Conservation (phyloP, 495 filamentous ascomycete species). For the Aeminium ludgeri region DNA sequence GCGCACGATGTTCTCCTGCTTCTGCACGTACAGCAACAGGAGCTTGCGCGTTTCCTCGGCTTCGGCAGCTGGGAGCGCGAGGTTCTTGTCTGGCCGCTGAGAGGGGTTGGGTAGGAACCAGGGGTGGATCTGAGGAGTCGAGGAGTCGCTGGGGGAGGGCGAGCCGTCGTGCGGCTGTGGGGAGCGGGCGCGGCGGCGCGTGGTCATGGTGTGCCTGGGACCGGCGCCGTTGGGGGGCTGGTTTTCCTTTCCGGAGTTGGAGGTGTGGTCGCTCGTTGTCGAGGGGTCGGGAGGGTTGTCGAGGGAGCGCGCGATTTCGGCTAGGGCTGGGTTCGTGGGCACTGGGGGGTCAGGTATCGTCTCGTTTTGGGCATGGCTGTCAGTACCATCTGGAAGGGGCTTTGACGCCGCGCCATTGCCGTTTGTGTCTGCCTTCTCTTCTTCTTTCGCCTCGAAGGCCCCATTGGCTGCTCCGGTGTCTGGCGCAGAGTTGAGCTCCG, state of each 20-base stretch:
- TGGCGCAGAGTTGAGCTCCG: neutral
- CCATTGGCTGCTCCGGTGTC: neutral
- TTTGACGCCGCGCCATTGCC: too few relatives aligned
- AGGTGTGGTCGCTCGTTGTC: slow-evolving; percentile 14
- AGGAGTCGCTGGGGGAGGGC: slow-evolving; percentile 19
- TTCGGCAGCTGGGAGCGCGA: slow-evolving; percentile 62
- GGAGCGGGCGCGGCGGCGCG: slow-evolving; percentile 43
- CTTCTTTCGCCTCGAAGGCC: too few relatives aligned
- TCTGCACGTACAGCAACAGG: slow-evolving; percentile 74
- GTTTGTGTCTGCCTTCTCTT: too few relatives aligned
- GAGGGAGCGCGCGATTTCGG: slow-evolving; percentile 5
- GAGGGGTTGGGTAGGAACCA: slow-evolving; percentile 62
- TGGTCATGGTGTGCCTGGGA: slow-evolving; percentile 48
- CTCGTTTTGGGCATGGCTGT: too few relatives aligned
- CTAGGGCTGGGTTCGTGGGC: slow-evolving; percentile 2
- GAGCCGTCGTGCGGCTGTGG: slow-evolving; percentile 25
- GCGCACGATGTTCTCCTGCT: slow-evolving; percentile 86
- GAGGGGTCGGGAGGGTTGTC: neutral
- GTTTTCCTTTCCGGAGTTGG: slow-evolving; percentile 17
- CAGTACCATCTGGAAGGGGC: too few relatives aligned
- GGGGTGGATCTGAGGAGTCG: slow-evolving; percentile 48
- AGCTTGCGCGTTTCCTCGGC: slow-evolving; percentile 78
- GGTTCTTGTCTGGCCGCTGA: slow-evolving; percentile 56
- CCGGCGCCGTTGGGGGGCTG: slow-evolving; percentile 20
- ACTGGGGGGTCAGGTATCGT: too few relatives aligned